Evolutionary conservation across 1,284 basidiomycete genomes (phyloP).

Genomic region (Cutaneotrichosporon dermatis): DNA sequence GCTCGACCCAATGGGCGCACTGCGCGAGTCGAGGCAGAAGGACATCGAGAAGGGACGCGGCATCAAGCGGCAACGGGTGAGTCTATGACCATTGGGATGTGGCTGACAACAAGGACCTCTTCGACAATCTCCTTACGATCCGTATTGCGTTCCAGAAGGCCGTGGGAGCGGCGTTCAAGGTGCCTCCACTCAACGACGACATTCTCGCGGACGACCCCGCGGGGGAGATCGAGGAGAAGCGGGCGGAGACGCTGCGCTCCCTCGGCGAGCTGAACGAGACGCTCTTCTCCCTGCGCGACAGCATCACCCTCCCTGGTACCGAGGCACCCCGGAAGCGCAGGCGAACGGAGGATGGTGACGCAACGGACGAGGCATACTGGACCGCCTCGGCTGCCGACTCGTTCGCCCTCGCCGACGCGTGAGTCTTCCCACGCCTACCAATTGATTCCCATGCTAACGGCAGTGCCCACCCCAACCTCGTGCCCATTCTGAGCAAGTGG

Average conservation of each 20-base stretch:
- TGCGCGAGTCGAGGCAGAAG: conserved; percentile 40
- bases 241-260: conserved; percentile 29
- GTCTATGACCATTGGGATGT: conserved; percentile 34
- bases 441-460: background rate
- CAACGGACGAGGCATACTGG: conserved; percentile 35
- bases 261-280: conserved; percentile 38
- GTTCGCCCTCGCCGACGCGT: conserved; percentile 35
- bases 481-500: conserved; percentile 82
- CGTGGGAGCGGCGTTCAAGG: conserved; percentile 52
- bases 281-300: conserved; percentile 65
- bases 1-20: conserved; percentile 52
- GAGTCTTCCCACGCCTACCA: conserved; percentile 13
- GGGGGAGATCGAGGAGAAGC: conserved; percentile 26
- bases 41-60: conserved; percentile 66
- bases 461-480: conserved; percentile 60
- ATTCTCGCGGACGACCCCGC: conserved; percentile 25
- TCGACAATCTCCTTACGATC: conserved; percentile 77
- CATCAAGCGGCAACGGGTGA: conserved; percentile 73
- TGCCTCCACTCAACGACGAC: conserved; percentile 4
- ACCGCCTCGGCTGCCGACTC: conserved; percentile 30
- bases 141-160: conserved; percentile 86
- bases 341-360: conserved; percentile 8
- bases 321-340: conserved; percentile 15
- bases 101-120: conserved; percentile 59
- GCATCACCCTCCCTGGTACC: conserved; percentile 27